A percentile compares a stretch with the other conserved stretches of the same genome.
These are phyloP conservation scores for Drechslerella coelobrocha DNA, from an alignment of 2,329 filamentous ascomycete genomes.

Conservation along the genomic window DNA sequence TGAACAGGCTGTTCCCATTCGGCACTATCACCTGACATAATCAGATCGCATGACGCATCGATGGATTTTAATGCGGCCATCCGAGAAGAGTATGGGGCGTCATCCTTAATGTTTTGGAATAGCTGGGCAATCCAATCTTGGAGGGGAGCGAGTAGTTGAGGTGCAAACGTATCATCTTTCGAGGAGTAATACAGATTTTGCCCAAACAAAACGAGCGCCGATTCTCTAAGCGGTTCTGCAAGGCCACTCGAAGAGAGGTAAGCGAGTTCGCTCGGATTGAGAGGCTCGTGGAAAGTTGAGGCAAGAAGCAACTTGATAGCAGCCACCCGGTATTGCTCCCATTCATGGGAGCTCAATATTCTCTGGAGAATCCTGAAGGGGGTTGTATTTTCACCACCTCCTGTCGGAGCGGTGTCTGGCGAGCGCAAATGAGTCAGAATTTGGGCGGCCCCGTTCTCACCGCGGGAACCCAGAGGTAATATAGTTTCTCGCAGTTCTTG, in stretches of 20 bases:
- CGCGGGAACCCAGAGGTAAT: background rate
- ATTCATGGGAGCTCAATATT: constrained; percentile 19
- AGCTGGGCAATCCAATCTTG: constrained; percentile 28
- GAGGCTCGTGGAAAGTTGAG: constrained; percentile 9
- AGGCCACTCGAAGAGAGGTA: constrained; percentile 1
- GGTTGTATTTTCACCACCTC: background rate
- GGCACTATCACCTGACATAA: constrained; percentile 55
- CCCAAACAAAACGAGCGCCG: constrained; percentile 28
- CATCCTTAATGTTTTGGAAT: constrained; percentile 26
- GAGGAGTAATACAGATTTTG: constrained; percentile 4
- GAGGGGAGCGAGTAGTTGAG: background rate
- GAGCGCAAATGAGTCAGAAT: no score
- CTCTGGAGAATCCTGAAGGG: constrained; percentile 4
- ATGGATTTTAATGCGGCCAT: constrained; percentile 68
- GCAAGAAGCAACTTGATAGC: constrained; percentile 30
- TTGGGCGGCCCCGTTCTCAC: background rate
- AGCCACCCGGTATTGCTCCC: constrained; percentile 42
- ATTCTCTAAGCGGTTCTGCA: constrained; percentile 47
- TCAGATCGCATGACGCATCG: constrained; percentile 60
- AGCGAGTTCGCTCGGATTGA: background rate
- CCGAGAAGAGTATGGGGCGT: constrained; percentile 70
- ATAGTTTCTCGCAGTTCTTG: background rate
- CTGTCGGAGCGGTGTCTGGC: background rate
- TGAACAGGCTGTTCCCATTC: constrained; percentile 55
- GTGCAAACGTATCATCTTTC: background rate